Conservation (phyloP, 2,329 filamentous ascomycete genomes). For the Neopestalotiopsis clavispora region DNA sequence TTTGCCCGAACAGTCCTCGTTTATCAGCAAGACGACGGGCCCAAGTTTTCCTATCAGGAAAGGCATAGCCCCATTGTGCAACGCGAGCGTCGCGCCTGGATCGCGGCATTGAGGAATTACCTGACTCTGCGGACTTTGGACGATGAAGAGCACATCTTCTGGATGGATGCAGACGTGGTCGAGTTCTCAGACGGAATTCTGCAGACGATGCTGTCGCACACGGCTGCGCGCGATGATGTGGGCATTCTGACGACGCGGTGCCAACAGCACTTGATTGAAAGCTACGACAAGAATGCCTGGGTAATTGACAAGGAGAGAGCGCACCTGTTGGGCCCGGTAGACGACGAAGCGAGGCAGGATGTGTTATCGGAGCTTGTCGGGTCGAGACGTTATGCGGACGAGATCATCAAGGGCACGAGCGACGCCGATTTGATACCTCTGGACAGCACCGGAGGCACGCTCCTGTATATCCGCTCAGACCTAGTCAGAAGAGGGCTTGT, state of each 20-base stretch:
- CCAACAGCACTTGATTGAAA: constrained; percentile 33
- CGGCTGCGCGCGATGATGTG: constrained; percentile 29
- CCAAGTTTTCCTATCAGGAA: constrained; percentile 26
- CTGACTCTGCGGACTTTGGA: constrained; percentile 35
- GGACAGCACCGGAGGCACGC: constrained; percentile 41
- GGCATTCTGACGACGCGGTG: constrained; percentile 40
- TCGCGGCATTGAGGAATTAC: constrained; percentile 38
- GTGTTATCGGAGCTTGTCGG: constrained; percentile 26
- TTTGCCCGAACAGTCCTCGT: constrained; percentile 32
- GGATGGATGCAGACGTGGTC: constrained; percentile 42
- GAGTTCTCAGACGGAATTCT: constrained; percentile 36
- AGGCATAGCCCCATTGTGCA: constrained; percentile 30
- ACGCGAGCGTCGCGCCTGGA: constrained; percentile 29
- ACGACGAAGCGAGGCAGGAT: constrained; percentile 24
- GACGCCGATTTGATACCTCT: constrained; percentile 37
- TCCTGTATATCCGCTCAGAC: constrained; percentile 38
- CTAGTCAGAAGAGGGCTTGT: constrained; percentile 38
- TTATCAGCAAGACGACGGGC: constrained; percentile 26
- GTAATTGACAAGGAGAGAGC: constrained; percentile 25
- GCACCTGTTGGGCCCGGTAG: constrained; percentile 25
- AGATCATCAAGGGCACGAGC: constrained; percentile 30
- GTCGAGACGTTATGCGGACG: constrained; percentile 27
- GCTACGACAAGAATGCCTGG: constrained; percentile 44
- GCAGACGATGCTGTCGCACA: constrained; percentile 36
- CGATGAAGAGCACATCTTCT: constrained; percentile 39